A percentile compares a stretch with the other conserved stretches of the same genome.
phyloP scores from a whole-genome alignment of 371 early-diverging fungal species.

The Fennellomyces sp. region DNA sequence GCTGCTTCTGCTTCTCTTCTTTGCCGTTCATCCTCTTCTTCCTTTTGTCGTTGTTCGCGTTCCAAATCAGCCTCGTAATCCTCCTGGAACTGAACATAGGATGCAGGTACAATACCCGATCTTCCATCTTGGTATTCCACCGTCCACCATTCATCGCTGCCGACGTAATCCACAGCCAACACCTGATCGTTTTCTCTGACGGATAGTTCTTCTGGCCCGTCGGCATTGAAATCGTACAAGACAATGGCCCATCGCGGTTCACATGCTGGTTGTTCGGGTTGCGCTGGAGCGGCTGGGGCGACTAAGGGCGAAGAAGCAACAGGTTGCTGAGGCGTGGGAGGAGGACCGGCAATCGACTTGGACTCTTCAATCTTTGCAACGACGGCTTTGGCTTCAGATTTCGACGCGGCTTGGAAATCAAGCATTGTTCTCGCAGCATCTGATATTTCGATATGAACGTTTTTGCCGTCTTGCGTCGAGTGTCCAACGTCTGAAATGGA shows the following conservation, averaged over 20 bases:
- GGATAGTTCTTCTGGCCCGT: slow-evolving; percentile 75
- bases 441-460: slow-evolving; percentile 63
- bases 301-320: slow-evolving; percentile 13
- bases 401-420: slow-evolving; percentile 70
- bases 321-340: slow-evolving; percentile 26
- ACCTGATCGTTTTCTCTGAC: slow-evolving; percentile 77
- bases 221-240: slow-evolving; percentile 77
- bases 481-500: slow-evolving; percentile 63
- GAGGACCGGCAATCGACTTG: slow-evolving; percentile 48
- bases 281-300: slow-evolving; percentile 20
- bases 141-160: slow-evolving; percentile 81
- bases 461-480: slow-evolving; percentile 64
- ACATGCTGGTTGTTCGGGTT: slow-evolving; percentile 29
- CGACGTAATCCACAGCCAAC: slow-evolving; percentile 74
- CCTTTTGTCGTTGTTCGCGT: slow-evolving; percentile 29
- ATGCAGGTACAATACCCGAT: slow-evolving; percentile 59
- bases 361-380: slow-evolving; percentile 65
- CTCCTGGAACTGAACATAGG: slow-evolving; percentile 55
- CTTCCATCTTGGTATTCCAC: slow-evolving; percentile 46
- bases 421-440: slow-evolving; percentile 56
- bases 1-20: slow-evolving; percentile 33
- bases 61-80: slow-evolving; percentile 38
- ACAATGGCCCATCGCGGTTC: slow-evolving; percentile 70
- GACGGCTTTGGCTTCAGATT: slow-evolving; percentile 72
- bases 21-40: slow-evolving; percentile 28